Base-by-base conservation (phyloP, 306 rosid genomes). In the Pueraria montana region DNA sequence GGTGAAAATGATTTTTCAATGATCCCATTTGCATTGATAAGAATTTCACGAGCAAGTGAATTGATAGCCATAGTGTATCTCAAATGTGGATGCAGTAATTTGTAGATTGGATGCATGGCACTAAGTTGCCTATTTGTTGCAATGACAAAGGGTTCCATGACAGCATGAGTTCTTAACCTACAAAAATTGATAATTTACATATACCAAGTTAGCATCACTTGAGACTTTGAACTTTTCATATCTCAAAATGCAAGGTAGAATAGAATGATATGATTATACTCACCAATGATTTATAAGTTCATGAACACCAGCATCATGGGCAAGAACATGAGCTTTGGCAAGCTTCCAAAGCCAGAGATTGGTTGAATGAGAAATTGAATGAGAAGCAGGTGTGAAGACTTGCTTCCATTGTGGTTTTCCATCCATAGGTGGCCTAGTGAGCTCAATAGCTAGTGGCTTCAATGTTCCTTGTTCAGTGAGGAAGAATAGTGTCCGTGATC, bases 371-470 rank as follows among this genome's bases (percentile, higher is more conserved):
- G 72, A 74, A 74, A 77, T 84, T 9, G 88, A 62, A 81, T 65
- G 50, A 69, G 72, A 74, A 78, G 78, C 38, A 45, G 89, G 83
- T 24, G 83, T 78, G 76, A 86, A 78, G 20, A 78, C 89, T 78
- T 84, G 79, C 74, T 86, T 88, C 89, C 91, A 86, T 42, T 84
- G 88, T 48, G 88, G 87, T 72, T 84, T 86, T 3, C 78, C 87
- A 50, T 77, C 56, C 14, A 32, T 74, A 10, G 78, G 14, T 12
- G 91, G 89, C 11, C 82, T 82, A 11, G 87, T 81, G 52, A 89
- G 87, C 72, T 89, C 91, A 78, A 89, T 86, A 16, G 87, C 88
- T n/a, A 89, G 42, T 70, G 89, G 89, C 86, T 82, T 89, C 80
- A 89, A 72, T 81, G 85, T 86, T 50, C 89, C 91, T 68, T 89